Percentiles rank a stretch among this genome's conserved stretches.
phyloP scores from a whole-genome alignment of 2,329 filamentous ascomycete species.

The Aaosphaeria pasadenensis region DNA sequence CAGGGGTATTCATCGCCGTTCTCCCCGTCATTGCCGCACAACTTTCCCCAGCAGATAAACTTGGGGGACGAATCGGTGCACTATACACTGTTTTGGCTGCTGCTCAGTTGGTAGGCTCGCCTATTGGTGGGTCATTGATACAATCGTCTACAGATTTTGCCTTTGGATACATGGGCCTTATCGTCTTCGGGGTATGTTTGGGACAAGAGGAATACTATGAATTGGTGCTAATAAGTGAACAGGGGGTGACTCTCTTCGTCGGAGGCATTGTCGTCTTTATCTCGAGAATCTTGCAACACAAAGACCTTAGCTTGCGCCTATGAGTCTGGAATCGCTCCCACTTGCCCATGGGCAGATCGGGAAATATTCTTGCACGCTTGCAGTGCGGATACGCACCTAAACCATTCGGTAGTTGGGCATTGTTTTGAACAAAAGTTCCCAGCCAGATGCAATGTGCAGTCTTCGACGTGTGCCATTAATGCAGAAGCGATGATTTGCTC shows the following conservation, averaged over 20 bases:
- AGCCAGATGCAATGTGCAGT: no score
- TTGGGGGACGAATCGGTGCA: constrained; percentile 4
- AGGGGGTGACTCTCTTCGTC: background rate
- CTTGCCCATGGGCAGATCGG: no score
- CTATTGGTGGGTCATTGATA: constrained; percentile 2
- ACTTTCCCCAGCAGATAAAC: constrained; percentile 4
- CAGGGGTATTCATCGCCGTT: constrained; percentile 7
- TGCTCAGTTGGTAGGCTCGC: constrained; percentile 3
- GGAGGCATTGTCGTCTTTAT: background rate
- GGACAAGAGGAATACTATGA: background rate
- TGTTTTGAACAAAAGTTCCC: no score
- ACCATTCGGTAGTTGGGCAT: no score
- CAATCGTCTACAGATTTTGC: background rate
- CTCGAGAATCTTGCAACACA: background rate
- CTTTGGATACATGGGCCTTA: background rate
- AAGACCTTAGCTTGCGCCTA: no score
- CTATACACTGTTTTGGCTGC: constrained; percentile 3
- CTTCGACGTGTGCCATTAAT: no score
- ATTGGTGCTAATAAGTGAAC: background rate
- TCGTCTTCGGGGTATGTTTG: background rate
- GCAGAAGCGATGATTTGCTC: no score
- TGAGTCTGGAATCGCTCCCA: no score
- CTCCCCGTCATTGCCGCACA: constrained; percentile 4
- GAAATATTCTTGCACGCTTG: no score
- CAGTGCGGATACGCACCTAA: no score